phyloP scores from a whole-genome alignment of 2,329 filamentous ascomycete species.

The Domatiomyces globalis region DNA sequence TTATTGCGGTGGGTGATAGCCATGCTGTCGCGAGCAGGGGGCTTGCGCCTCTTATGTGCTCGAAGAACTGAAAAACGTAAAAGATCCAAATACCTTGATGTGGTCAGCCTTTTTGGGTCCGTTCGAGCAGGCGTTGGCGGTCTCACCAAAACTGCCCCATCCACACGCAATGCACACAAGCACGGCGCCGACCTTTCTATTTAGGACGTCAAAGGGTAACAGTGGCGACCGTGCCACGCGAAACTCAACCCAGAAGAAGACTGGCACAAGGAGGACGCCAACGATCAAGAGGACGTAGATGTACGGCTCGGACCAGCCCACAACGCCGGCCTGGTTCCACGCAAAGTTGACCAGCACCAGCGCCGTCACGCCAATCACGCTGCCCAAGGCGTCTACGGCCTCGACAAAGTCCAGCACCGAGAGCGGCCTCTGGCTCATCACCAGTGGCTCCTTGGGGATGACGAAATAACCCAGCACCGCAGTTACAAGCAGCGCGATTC shows the following conservation, averaged over 20 bases:
- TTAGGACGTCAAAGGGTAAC: constrained; percentile 41
- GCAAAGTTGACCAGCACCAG: constrained; percentile 52
- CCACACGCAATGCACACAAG: constrained; percentile 40
- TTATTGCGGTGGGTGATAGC: constrained; percentile 19
- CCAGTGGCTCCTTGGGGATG: constrained; percentile 22
- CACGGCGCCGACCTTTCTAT: constrained; percentile 40
- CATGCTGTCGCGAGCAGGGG: constrained; percentile 20
- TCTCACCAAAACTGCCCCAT: constrained; percentile 37
- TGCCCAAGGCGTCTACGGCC: constrained; percentile 28
- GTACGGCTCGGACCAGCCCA: constrained; percentile 44
- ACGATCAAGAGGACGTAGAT: constrained; percentile 45
- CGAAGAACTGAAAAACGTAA: constrained; percentile 24
- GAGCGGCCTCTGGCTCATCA: constrained; percentile 4
- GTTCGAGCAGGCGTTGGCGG: constrained; percentile 21
- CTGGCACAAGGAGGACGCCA: constrained; percentile 38
- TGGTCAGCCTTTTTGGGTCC: constrained; percentile 20
- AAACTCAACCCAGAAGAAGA: constrained; percentile 43
- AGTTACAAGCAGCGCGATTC: constrained; percentile 27
- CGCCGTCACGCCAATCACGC: constrained; percentile 38
- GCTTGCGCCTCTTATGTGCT: constrained; percentile 12
- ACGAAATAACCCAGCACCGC: constrained; percentile 24
- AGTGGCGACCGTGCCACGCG: constrained; percentile 36
- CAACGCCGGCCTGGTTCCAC: constrained; percentile 50
- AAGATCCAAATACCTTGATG: constrained; percentile 28
- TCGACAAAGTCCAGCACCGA: constrained; percentile 18